Percentiles rank a stretch among this genome's conserved stretches.
Evolutionary conservation across 2,329 filamentous ascomycete genomes (phyloP).

Genomic region (Cytospora piceae): DNA sequence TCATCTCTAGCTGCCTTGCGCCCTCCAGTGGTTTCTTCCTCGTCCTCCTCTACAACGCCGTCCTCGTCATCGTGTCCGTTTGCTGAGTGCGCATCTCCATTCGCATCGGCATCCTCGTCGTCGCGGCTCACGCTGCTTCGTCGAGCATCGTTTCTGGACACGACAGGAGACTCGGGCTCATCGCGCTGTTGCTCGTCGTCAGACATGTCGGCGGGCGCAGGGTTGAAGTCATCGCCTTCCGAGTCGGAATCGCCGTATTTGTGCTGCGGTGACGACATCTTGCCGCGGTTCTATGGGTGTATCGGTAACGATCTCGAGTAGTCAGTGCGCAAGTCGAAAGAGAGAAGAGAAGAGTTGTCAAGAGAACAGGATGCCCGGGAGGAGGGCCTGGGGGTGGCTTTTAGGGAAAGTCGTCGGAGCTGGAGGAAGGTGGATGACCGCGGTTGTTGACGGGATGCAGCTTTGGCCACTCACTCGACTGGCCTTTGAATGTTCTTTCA

Average conservation of each 20-base stretch:
- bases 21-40: constrained; percentile 47
- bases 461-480: constrained; percentile 23
- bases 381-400: constrained; percentile 7
- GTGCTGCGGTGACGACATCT: constrained; percentile 47
- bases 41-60: constrained; percentile 50
- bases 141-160: constrained; percentile 34
- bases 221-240: constrained; percentile 90
- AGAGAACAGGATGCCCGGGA: constrained; percentile 1
- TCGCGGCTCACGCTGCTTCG: constrained; percentile 32
- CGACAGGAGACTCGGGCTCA: constrained; percentile 32
- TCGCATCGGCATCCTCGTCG: constrained; percentile 36
- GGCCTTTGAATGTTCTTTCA: constrained; percentile 29
- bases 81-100: constrained; percentile 30
- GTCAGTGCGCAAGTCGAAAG: background rate
- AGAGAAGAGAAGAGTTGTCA: background rate
- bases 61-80: constrained; percentile 43
- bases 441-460: constrained; percentile 19
- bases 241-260: constrained; percentile 68
- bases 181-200: constrained; percentile 62
- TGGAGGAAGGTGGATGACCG: constrained; percentile 13
- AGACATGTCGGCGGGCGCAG: constrained; percentile 71
- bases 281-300: constrained; percentile 28
- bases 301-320: background rate
- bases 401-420: constrained; percentile 24
- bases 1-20: constrained; percentile 30